phyloP scores from a whole-genome alignment of 116 monocot genomes.

The Trichopus zeylanicus region DNA sequence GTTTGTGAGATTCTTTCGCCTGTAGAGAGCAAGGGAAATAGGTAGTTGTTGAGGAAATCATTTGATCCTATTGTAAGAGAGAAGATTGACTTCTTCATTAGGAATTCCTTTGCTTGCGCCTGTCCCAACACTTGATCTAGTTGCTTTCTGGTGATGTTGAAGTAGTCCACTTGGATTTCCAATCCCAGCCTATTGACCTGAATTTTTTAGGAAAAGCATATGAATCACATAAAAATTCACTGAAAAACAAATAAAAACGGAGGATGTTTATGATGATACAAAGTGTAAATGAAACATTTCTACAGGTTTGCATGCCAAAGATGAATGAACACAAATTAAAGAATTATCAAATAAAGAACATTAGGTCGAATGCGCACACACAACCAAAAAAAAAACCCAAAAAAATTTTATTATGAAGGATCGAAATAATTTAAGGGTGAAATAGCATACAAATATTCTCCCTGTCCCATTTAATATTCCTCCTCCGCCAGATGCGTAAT shows the following conservation, averaged over 20 bases:
- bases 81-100: conserved; percentile 47
- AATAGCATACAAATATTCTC: conserved; percentile 60
- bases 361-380: too few relatives aligned
- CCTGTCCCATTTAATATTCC: conserved; percentile 85
- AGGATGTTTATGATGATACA: too few relatives aligned
- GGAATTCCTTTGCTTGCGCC: conserved; percentile 39
- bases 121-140: conserved; percentile 50
- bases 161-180: conserved; percentile 79
- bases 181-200: conserved; percentile 71
- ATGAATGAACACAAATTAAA: too few relatives aligned
- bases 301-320: too few relatives aligned
- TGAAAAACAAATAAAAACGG: too few relatives aligned
- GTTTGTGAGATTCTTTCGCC: conserved; percentile 29
- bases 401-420: not conserved
- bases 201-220: not conserved
- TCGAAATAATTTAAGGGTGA: not conserved
- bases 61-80: conserved; percentile 83
- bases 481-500: conserved; percentile 87
- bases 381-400: too few relatives aligned
- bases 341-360: too few relatives aligned
- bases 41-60: conserved; percentile 93
- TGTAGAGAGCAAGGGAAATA: conserved; percentile 61
- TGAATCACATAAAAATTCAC: not conserved
- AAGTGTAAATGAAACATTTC: too few relatives aligned
- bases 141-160: conserved; percentile 66